phyloP scores from a whole-genome alignment of 2,329 filamentous ascomycete species.

The Talaromyces sp. region DNA sequence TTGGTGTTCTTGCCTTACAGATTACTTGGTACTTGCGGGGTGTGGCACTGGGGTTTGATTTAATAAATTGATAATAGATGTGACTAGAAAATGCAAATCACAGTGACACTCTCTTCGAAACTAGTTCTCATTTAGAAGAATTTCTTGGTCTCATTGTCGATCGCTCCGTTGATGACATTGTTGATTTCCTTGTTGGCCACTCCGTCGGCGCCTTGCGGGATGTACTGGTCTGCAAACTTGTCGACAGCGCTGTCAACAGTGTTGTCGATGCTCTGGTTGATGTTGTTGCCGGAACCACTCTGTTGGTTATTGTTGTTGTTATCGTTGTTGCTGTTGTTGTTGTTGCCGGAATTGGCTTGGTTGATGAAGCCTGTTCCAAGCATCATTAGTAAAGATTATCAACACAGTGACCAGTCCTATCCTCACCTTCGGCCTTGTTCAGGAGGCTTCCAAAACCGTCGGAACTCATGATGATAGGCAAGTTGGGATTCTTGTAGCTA shows the following conservation, averaged over 20 bases:
- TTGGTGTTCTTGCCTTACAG: background rate
- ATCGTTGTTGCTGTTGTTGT: background rate
- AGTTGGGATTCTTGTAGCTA: no score
- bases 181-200: background rate
- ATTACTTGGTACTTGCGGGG: background rate
- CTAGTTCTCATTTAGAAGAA: background rate
- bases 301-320: background rate
- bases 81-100: background rate
- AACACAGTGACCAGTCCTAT: background rate
- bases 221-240: conserved; percentile 2
- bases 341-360: background rate
- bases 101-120: background rate
- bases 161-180: background rate
- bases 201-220: background rate
- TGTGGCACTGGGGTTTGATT: background rate
- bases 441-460: background rate
- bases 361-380: background rate
- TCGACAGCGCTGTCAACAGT: background rate
- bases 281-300: background rate
- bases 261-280: background rate
- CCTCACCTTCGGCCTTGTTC: conserved; percentile 1
- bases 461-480: background rate
- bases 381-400: background rate
- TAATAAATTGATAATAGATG: background rate
- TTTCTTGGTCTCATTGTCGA: background rate